Evolutionary conservation across 352 stramenopile genomes (phyloP).

Genomic region (Blastocystis hominis): DNA sequence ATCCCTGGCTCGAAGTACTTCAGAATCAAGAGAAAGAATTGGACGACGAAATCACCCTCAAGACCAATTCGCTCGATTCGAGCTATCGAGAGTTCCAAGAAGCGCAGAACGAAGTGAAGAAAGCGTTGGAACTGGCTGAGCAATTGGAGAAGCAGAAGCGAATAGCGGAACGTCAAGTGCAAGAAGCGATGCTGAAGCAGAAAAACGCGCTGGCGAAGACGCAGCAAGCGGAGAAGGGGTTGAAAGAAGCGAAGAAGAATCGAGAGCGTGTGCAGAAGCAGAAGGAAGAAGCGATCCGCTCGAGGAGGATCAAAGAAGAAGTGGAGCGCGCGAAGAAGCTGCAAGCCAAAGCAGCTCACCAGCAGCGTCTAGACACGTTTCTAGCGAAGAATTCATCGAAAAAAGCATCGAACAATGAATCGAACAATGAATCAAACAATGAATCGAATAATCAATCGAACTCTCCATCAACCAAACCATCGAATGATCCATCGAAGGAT

Average conservation of each 20-base stretch:
- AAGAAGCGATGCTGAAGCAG: background rate
- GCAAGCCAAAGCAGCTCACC: too few relatives aligned
- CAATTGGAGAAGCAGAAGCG: background rate
- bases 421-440: too few relatives aligned
- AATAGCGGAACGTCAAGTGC: background rate
- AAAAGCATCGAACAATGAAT: too few relatives aligned
- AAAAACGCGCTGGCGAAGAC: background rate
- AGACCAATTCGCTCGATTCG: background rate
- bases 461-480: too few relatives aligned
- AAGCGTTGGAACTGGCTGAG: background rate
- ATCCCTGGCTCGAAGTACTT: background rate
- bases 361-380: too few relatives aligned
- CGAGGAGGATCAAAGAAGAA: too few relatives aligned
- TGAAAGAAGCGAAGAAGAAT: background rate
- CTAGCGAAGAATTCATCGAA: too few relatives aligned
- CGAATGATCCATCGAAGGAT: too few relatives aligned
- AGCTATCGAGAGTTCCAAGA: background rate
- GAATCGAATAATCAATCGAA: too few relatives aligned
- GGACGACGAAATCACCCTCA: background rate
- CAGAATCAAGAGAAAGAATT: background rate
- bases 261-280: background rate
- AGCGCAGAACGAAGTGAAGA: background rate
- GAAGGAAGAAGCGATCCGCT: background rate
- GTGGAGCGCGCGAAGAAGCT: too few relatives aligned
- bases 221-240: background rate